Base-by-base conservation (phyloP, 768 basidiomycete genomes). In the Grammothele lineata region DNA sequence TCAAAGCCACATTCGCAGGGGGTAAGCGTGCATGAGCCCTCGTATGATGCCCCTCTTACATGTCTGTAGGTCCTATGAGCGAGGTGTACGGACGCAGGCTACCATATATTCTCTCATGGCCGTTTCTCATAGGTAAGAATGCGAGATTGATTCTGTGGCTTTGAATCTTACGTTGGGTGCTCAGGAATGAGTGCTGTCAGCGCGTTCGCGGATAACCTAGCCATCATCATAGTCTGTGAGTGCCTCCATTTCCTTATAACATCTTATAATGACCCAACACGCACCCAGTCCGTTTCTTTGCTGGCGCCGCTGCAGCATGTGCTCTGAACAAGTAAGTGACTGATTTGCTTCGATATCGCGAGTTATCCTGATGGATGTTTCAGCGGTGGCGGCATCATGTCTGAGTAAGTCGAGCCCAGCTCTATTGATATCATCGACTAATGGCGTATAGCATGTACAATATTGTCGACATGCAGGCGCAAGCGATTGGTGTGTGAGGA, bases 191-290 rank as follows among this genome's bases (percentile, higher is more conserved):
- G 40, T 8, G 24, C 19, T 25, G 22, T 32, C 22, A 26, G 24
- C 30, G 51, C 48, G 9, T 56, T 56, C 25, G 41, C 34, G 5
- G 44, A 54, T n/a, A 51, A 58, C 22, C 45, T 54, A 22, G 39
- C 21, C 7, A 44, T 53, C 10, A 52, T 58, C 19, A 39, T 58
- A 18, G 14, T 54, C 8, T 56, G 54, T 58, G 14, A 22, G 49
- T 37, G 2, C 14, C 18, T 24, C 11, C 19, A 5, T 12, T 2
- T 14, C 8, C 12, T 15, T 19, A 23, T 18, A 36, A 12, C 36
- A 22, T n/a, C n/a, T 6, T 12, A 34, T 43, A 8, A 33, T 41
- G 3, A 37, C 9, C 12, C 19, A 7, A 22, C 3, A 24, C 14
- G 19, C 11, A 0, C 12, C 7, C 37, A 54, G 54, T 58, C 47